These are phyloP conservation scores for Lentinula sp. DNA, from an alignment of 768 basidiomycete species.

Conservation along the genomic window DNA sequence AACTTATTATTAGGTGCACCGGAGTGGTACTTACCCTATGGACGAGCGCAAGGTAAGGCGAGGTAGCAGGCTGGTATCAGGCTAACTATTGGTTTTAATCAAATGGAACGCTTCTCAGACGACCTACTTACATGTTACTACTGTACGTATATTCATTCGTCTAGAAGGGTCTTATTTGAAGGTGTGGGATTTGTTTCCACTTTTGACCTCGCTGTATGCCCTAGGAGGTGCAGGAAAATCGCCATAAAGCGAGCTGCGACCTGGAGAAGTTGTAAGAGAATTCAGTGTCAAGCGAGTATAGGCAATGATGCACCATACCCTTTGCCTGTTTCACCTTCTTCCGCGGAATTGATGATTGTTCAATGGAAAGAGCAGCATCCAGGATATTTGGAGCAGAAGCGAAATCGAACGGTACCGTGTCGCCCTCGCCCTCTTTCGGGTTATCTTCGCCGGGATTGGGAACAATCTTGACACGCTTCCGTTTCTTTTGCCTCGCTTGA, in stretches of 20 bases:
- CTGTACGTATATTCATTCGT: background rate
- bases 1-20: too few relatives aligned
- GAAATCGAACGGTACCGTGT: constrained; percentile 60
- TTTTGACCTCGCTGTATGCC: constrained; percentile 58
- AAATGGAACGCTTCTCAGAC: background rate
- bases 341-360: constrained; percentile 23
- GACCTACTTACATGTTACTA: background rate
- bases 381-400: constrained; percentile 62
- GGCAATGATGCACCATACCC: constrained; percentile 6
- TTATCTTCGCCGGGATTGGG: constrained; percentile 12
- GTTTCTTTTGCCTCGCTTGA: constrained; percentile 48
- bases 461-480: constrained; percentile 18
- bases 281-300: background rate
- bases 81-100: background rate
- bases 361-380: constrained; percentile 45
- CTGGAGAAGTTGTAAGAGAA: background rate
- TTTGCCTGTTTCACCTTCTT: constrained; percentile 48
- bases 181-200: constrained; percentile 66
- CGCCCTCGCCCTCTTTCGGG: constrained; percentile 15
- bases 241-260: constrained; percentile 29
- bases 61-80: background rate
- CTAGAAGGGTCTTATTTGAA: constrained; percentile 33
- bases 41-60: background rate
- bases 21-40: too few relatives aligned
- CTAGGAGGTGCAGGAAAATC: constrained; percentile 63